Conservation (phyloP, 129 eudicot genomes). For the Cynara cardunculus region DNA sequence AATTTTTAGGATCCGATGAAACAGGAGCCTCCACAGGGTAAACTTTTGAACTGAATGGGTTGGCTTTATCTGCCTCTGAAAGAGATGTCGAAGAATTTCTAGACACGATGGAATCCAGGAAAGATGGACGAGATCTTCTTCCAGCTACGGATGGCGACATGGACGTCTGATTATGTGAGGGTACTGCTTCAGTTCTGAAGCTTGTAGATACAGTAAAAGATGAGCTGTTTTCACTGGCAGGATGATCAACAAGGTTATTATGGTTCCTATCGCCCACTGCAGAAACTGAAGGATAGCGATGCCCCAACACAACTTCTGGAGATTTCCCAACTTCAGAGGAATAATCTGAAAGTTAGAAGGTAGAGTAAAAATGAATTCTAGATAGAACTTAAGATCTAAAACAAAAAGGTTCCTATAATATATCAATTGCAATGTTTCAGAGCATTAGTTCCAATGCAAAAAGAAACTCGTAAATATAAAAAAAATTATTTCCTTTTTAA, state of each 20-base stretch:
- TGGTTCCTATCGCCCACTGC: constrained; percentile 38
- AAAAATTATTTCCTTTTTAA: constrained; percentile 32
- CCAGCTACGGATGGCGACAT: constrained; percentile 41
- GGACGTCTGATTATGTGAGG: constrained; percentile 34
- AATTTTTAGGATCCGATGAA: constrained; percentile 40
- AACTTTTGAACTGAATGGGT: constrained; percentile 38
- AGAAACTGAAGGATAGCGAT: constrained; percentile 27
- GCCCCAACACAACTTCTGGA: constrained; percentile 7
- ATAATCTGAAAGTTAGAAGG: constrained; percentile 25
- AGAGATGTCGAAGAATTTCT: constrained; percentile 44
- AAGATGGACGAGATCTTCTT: constrained; percentile 83
- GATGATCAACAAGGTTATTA: constrained; percentile 27
- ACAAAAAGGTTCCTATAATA: background rate
- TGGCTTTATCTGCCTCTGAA: constrained; percentile 39
- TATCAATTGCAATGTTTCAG: background rate
- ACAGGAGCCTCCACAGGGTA: constrained; percentile 38
- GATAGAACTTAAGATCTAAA: background rate
- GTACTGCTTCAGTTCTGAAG: constrained; percentile 33
- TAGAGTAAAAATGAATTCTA: constrained; percentile 1
- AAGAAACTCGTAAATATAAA: background rate
- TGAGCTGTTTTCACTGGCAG: constrained; percentile 29
- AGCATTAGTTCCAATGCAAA: background rate
- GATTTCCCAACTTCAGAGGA: constrained; percentile 31
- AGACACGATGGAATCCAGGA: constrained; percentile 70
- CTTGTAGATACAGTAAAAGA: constrained; percentile 32